Base-by-base conservation (phyloP, 805 yeast genomes). In the Cyberlindnera bimundalis region DNA sequence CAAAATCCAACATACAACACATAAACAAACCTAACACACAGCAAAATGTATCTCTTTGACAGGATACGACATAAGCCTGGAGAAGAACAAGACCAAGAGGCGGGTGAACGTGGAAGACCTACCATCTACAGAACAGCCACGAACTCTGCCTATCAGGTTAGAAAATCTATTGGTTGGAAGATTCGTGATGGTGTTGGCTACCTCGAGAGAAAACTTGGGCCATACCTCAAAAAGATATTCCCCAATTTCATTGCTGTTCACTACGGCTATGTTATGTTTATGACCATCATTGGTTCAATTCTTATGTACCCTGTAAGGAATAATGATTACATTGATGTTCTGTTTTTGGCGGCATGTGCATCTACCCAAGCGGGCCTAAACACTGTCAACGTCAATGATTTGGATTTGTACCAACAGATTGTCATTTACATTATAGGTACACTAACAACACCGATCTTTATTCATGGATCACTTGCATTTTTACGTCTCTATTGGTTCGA, bases 281-380 rank as follows among this genome's bases (percentile, higher is more conserved):
- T 77, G 72, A 61, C 76, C 1, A 67, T 93, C 3, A 28, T 89
- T 1, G 78, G 85, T 1, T 87, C 97, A 0, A 73, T 90, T 25
- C 54, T 91, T 39, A 61, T 93, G 29, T 91, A 81, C 53, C 96
- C 96, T 0, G 72, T 73, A n/a, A 72, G 70, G 40, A 81, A 83
- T 55, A 64, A 67, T 17, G 39, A 55, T 8, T 93, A 91, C 59
- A 81, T 86, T 33, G 98, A 93, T 65, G 78, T 84, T 2, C 64
- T 93, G 25, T 86, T 91, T 60, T 66, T 86, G 40, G 74, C 89
- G 0, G 67, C 81, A 10, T 91, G 95, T 10, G 79, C 93, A 0
- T 65, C 82, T 2, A 88, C 98, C 2, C 96, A 91, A 58, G 95
- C 96, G 0, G 99, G 99, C 1, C 65, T 93, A 40, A 89, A 88